Evolutionary conservation across 2,329 filamentous ascomycete species (phyloP), one percentile per base, ranked within the genome.

Genomic region (Hypoxylon sp.): DNA sequence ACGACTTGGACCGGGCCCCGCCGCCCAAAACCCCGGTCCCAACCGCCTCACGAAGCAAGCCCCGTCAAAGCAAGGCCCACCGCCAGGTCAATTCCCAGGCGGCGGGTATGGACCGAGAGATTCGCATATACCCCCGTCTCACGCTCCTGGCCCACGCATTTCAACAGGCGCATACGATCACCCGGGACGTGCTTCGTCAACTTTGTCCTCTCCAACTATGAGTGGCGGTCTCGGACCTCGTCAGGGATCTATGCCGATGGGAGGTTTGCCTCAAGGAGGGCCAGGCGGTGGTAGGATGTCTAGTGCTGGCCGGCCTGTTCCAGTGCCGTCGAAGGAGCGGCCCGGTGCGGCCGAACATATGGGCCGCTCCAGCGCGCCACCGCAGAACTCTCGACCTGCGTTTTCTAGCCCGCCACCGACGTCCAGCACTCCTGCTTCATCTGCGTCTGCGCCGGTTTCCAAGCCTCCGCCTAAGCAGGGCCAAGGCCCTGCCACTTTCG

Each of bases 401-500:
- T 8, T 67, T 6, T 40, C 66, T 13, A 71, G 70, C 52, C 69
- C 72, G 4, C 66, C 68, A 9, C 67, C 68, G 6, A 72, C 68
- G 49, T 60, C 67, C 5, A 66, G 65, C 18, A 58, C 75, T 67
- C 35, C 72, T 62, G 52, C 67, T 67, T 57, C 69, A 3, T 67
- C 17, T 18, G 65, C 52, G 65, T 67, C 74, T 38, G 73, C 75
- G n/a, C 73, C 75, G 6, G 67, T 73, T 13, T 75, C 69, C 11
- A 73, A 77, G 62, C 63, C 79, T 2, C 76, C 78, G 13, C 72
- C 77, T 17, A 77, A 75, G 61, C 73, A 78, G 41, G 79, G 84
- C 46, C 91, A 92, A 71, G 95, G 94, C 9, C 94, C 95, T 1
- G 91, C 95, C 68, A 98, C 95, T 0, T 99, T 99, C 74, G 94